A percentile compares a stretch with the other conserved stretches of the same genome.
phyloP scores from a whole-genome alignment of 768 basidiomycete genomes.

The Russula abietina region DNA sequence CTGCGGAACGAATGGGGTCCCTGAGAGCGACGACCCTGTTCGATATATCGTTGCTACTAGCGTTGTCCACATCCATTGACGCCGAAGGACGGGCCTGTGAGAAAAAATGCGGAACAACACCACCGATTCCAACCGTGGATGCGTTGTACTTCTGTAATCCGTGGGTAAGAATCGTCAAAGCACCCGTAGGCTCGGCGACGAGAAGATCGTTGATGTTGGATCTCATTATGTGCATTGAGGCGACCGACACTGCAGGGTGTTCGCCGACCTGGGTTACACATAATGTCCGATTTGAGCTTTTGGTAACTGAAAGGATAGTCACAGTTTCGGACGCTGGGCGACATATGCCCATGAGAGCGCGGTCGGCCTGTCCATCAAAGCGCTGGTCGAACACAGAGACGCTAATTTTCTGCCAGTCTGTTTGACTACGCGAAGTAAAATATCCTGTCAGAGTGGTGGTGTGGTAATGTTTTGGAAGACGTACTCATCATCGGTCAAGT shows the following conservation, averaged over 20 bases:
- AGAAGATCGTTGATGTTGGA: slow-evolving; percentile 62
- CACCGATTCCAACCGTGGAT: slow-evolving; percentile 7
- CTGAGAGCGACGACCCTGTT: slow-evolving; percentile 40
- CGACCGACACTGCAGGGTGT: slow-evolving; percentile 45
- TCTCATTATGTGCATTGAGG: slow-evolving; percentile 59
- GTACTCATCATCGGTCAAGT: slow-evolving; percentile 48
- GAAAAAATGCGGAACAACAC: slow-evolving; percentile 3
- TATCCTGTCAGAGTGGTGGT: background rate
- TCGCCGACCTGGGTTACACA: slow-evolving; percentile 36
- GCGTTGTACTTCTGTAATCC: slow-evolving; percentile 40
- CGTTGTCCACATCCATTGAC: slow-evolving; percentile 19
- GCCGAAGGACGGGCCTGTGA: background rate
- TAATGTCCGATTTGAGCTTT: slow-evolving; percentile 39
- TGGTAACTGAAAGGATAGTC: slow-evolving; percentile 44
- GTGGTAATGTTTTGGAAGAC: slow-evolving; percentile 6
- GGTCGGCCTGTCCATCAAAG: slow-evolving; percentile 48
- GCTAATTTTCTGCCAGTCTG: slow-evolving; percentile 43
- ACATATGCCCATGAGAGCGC: slow-evolving; percentile 52
- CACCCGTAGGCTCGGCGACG: slow-evolving; percentile 50
- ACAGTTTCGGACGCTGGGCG: slow-evolving; percentile 43
- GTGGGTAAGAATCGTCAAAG: slow-evolving; percentile 55
- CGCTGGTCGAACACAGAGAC: slow-evolving; percentile 60
- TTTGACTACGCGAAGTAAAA: slow-evolving; percentile 10
- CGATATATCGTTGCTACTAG: background rate
- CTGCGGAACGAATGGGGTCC: slow-evolving; percentile 45